Conservation (phyloP, 805 yeast species). For the Lipomyces japonicus region DNA sequence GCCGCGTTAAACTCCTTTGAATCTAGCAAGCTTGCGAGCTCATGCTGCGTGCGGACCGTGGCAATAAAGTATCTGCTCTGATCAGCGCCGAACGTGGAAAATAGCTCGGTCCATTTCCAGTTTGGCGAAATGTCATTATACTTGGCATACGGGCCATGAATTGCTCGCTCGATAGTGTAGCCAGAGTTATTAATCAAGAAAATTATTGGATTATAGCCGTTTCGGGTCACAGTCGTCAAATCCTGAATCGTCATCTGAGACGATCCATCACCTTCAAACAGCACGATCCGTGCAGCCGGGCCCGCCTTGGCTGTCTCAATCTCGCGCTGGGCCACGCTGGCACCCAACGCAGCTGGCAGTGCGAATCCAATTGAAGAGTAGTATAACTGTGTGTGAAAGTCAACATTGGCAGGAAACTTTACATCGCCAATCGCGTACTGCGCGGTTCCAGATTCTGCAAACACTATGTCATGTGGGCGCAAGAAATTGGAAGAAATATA, state of each 20-base stretch:
- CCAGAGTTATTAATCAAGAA: slow-evolving; percentile 81
- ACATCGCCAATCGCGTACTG: slow-evolving; percentile 73
- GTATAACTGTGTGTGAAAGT: slow-evolving; percentile 57
- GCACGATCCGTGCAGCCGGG: slow-evolving; percentile 49
- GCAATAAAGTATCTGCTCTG: slow-evolving; percentile 29
- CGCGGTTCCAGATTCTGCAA: slow-evolving; percentile 80
- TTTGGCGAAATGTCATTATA: slow-evolving; percentile 78
- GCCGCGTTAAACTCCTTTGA: slow-evolving; percentile 39
- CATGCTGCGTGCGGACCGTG: slow-evolving; percentile 28
- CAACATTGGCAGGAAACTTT: slow-evolving; percentile 52
- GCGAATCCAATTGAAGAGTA: slow-evolving; percentile 88
- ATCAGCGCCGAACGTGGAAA: slow-evolving; percentile 58
- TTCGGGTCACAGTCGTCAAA: slow-evolving; percentile 58
- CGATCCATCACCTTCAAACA: slow-evolving; percentile 89
- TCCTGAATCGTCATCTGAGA: slow-evolving; percentile 92
- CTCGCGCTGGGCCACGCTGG: slow-evolving; percentile 67
- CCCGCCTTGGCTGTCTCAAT: slow-evolving; percentile 36
- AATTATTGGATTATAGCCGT: slow-evolving; percentile 60
- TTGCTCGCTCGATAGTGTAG: slow-evolving; percentile 83
- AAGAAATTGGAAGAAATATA: slow-evolving; percentile 43
- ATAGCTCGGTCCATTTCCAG: slow-evolving; percentile 77
- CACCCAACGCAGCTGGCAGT: slow-evolving; percentile 81
- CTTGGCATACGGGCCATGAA: slow-evolving; percentile 68
- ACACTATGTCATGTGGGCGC: slow-evolving; percentile 62
- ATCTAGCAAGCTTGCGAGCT: slow-evolving; percentile 35